Evolutionary conservation across 768 basidiomycete genomes (phyloP), one percentile per base, ranked within the genome.

Genomic region (Auricularia sp.): DNA sequence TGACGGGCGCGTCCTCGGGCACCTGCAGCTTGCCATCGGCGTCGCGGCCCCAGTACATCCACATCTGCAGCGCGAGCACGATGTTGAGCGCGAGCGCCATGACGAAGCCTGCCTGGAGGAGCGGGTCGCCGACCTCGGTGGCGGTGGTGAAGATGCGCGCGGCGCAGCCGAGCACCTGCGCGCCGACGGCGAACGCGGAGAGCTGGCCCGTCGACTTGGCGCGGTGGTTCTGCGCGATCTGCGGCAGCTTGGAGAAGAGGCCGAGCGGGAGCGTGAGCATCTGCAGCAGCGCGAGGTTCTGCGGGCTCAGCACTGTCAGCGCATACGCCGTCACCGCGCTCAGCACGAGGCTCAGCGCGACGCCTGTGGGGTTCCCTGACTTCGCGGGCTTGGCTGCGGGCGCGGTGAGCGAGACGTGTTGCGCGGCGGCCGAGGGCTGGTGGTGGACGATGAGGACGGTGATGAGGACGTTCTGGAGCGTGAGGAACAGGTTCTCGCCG

Each of bases 401-500:
- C 69, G 69, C 11, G 70, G 74, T 2, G 70, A 70, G 3, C 75
- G 70, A 7, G 84, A 81, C 21, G 64, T 51, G 56, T 51, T 66
- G 14, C 82, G 71, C n/a, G 58, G 45, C 45, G n/a, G 24, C 18
- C 37, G 35, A 21, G 33, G 68, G 69, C 7, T 58, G 35, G 71
- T 89, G 88, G 74, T 78, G 77, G 62, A 94, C 81, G 75, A 96
- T 96, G 69, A 95, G 85, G 71, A 94, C 81, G 16, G 92, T 93
- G 73, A 98, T 93, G 77, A 90, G 67, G 69, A 88, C 79, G 78
- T 96, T 94, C 76, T 96, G 94, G 65, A 94, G 71, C 36, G 92
- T 87, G 61, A 98, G 82, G 84, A 98, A 98, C 65, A 94, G 74
- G 79, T 96, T 98, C 76, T 99, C 97, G 71, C 97, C 97, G 66